These are phyloP conservation scores for Tricholoma terreum DNA, from an alignment of 768 basidiomycete species.

Conservation along the genomic window DNA sequence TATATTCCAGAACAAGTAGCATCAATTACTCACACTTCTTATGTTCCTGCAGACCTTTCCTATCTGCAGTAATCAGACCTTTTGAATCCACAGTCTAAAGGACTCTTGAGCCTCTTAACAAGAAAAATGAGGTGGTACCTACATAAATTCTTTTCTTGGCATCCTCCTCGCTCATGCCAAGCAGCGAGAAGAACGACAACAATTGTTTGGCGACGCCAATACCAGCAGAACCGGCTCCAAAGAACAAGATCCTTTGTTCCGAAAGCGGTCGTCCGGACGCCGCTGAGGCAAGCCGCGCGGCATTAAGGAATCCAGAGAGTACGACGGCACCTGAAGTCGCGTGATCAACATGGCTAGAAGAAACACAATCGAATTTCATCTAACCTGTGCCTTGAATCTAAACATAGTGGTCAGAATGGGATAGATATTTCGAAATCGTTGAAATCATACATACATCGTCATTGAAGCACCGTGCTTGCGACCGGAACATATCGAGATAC, in stretches of 20 bases:
- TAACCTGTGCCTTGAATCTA: constrained; percentile 65
- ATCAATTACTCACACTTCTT: constrained; percentile 53
- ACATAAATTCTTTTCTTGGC: constrained; percentile 69
- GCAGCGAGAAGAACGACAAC: constrained; percentile 74
- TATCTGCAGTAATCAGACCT: constrained; percentile 69
- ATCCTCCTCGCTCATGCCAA: constrained; percentile 62
- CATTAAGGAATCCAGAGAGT: constrained; percentile 72
- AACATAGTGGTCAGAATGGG: neutral
- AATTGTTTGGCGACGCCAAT: constrained; percentile 87
- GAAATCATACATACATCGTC: constrained; percentile 65
- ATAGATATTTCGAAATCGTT: neutral
- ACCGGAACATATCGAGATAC: constrained; percentile 62
- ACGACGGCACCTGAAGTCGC: constrained; percentile 57
- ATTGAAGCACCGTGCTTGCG: constrained; percentile 61
- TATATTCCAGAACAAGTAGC: neutral
- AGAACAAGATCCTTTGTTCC: constrained; percentile 83
- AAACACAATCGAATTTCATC: neutral
- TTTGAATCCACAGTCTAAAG: constrained; percentile 71
- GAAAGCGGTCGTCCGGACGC: constrained; percentile 52
- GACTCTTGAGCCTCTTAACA: neutral
- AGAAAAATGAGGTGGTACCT: constrained; percentile 13
- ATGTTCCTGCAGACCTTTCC: constrained; percentile 67
- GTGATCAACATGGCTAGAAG: constrained; percentile 8
- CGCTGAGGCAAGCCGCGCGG: constrained; percentile 58
- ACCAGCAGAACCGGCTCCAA: constrained; percentile 88